Conservation (phyloP, 2,329 filamentous ascomycete genomes). For the Pseudopyricularia cyperi region DNA sequence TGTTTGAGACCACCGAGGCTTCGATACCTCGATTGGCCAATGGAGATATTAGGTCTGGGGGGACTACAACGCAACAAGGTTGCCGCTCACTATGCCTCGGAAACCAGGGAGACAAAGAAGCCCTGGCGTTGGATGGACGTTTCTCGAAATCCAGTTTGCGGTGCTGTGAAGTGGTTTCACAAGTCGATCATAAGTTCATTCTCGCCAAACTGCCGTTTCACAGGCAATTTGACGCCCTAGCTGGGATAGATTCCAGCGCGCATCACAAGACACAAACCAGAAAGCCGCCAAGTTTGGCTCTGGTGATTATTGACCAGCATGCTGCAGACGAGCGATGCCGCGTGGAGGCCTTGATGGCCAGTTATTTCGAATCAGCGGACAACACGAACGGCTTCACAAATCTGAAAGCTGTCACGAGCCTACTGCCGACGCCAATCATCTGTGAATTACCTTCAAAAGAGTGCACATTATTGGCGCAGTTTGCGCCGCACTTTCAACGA, state of each 20-base stretch:
- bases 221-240: neutral
- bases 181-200: constrained; percentile 87
- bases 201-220: constrained; percentile 42
- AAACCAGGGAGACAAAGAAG: constrained; percentile 4
- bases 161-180: constrained; percentile 55
- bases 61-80: neutral
- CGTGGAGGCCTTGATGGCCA: constrained; percentile 57
- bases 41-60: neutral
- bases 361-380: constrained; percentile 27
- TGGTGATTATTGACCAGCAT: constrained; percentile 84
- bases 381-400: no score
- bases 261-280: neutral
- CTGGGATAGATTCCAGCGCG: neutral
- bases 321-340: constrained; percentile 82
- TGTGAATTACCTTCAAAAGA: constrained; percentile 57
- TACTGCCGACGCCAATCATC: constrained; percentile 37
- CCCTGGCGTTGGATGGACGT: constrained; percentile 20
- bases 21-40: constrained; percentile 24
- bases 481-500: constrained; percentile 42
- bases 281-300: constrained; percentile 15
- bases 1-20: constrained; percentile 44
- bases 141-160: constrained; percentile 51
- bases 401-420: constrained; percentile 17
- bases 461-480: constrained; percentile 37
- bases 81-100: neutral